Base-by-base conservation (phyloP, 2,329 filamentous ascomycete genomes). In the Cladosporium sp. region DNA sequence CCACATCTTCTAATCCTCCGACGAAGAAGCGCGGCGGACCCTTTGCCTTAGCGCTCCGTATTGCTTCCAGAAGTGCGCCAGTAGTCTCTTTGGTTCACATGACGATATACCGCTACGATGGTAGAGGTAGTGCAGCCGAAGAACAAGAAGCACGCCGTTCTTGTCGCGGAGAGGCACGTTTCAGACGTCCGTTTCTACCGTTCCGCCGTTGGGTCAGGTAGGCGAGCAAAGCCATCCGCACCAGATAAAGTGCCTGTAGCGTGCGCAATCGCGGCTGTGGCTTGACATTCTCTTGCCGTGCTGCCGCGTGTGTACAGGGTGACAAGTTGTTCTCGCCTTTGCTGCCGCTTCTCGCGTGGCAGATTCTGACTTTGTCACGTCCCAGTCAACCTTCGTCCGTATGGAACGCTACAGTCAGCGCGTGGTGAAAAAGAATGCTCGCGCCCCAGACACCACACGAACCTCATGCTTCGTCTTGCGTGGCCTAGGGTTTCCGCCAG, bases 301-400 rank as follows among this genome's bases (percentile, higher is more conserved):
- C 15, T 35, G 32, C 32, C 32, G 32, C 32, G 32, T 16, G 11
- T 15, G 16, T 38, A 38, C 36, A 19, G 19, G n/a, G 5, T 20
- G 36, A 47, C 33, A 38, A 47, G 33, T 11, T 29, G 43, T 32
- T 48, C 45, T 48, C 45, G 45, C 45, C 45, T 12, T 12, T 16
- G 32, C 32, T 35, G 32, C 32, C 22, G 22, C n/a, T n/a, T 16
- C 32, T 35, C 32, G 32, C 9, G 32, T 35, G 32, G 13, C 9
- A 35, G 13, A 16, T 35, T 16, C 32, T 35, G 15, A 2, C 9
- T 27, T 27, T 27, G 22, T 9, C 22, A 27, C 9, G 22, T 27
- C 9, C 22, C 22, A 27, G 22, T 27, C n/a, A n/a, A n/a, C n/a
- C n/a, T n/a, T n/a, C n/a, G n/a, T n/a, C n/a, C n/a, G n/a, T n/a